Evolutionary conservation across 768 basidiomycete genomes (phyloP).

Genomic region (Terana coerulea): DNA sequence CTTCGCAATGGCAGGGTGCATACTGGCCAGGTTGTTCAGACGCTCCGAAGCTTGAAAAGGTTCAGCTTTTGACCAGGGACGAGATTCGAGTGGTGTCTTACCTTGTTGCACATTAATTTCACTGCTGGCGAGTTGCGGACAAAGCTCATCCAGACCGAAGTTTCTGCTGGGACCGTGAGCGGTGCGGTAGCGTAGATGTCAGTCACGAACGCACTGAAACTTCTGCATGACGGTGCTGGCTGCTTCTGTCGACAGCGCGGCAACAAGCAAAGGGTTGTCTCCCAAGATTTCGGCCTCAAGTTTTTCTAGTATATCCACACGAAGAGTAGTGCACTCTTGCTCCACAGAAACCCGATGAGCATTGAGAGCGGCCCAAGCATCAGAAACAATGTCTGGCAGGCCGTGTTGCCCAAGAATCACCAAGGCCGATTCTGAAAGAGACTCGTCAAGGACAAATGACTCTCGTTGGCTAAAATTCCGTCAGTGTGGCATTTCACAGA

Average conservation of each 20-base stretch:
- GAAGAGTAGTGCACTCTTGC: not conserved
- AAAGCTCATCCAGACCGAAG: not conserved
- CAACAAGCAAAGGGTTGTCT: not conserved
- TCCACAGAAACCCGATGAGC: not conserved
- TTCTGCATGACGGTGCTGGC: not conserved
- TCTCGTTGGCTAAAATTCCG: not conserved
- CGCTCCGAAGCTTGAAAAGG: not conserved
- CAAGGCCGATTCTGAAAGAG: constrained; percentile 2
- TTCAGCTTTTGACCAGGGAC: not conserved
- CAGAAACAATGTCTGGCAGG: not conserved
- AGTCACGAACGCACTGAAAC: too few species aligned
- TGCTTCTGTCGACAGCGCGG: not conserved
- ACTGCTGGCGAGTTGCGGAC: not conserved
- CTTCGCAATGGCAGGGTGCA: not conserved
- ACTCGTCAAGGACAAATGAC: constrained; percentile 1
- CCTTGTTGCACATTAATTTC: too few species aligned
- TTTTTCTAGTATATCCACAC: not conserved
- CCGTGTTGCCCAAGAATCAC: constrained; percentile 9
- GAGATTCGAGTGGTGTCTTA: not conserved
- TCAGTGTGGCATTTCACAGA: not conserved
- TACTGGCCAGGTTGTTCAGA: not conserved
- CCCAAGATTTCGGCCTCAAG: not conserved
- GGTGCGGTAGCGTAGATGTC: too few species aligned
- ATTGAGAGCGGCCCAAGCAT: not conserved
- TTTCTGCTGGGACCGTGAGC: too few species aligned